phyloP scores from a whole-genome alignment of 1,139 yeast genomes.

The Diutina ranongensis region DNA sequence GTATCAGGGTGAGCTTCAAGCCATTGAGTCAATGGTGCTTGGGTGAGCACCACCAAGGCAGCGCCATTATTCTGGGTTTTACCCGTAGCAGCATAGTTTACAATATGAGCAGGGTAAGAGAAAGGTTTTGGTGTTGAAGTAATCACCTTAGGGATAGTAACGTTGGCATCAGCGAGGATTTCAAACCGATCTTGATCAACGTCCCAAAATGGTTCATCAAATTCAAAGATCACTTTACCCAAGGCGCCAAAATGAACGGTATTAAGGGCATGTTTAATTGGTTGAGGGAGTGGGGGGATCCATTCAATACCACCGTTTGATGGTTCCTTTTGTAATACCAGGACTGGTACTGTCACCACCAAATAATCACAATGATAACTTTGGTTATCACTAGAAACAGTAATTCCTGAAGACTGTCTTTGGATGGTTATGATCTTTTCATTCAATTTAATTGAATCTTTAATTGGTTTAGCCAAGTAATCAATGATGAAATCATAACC shows the following conservation, averaged over 20 bases:
- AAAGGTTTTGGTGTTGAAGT: slow-evolving; percentile 16
- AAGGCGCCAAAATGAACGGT: slow-evolving; percentile 56
- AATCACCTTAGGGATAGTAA: slow-evolving; percentile 7
- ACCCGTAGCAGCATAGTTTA: slow-evolving; percentile 20
- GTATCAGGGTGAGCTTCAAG: slow-evolving; percentile 24
- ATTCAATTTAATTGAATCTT: neutral
- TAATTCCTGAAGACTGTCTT: slow-evolving; percentile 30
- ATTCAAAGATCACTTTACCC: slow-evolving; percentile 72
- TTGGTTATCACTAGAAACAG: slow-evolving; percentile 14
- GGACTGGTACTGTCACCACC: slow-evolving; percentile 69
- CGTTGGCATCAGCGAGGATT: slow-evolving; percentile 24
- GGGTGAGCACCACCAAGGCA: slow-evolving; percentile 51
- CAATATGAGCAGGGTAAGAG: slow-evolving; percentile 19
- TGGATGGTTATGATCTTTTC: neutral
- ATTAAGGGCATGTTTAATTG: slow-evolving; percentile 31
- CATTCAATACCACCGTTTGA: slow-evolving; percentile 33
- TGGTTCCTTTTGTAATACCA: slow-evolving; percentile 38
- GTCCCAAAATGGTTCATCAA: slow-evolving; percentile 60
- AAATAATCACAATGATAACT: slow-evolving; percentile 34
- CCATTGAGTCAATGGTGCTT: slow-evolving; percentile 54
- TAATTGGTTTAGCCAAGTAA: slow-evolving; percentile 19
- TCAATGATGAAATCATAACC: slow-evolving; percentile 46
- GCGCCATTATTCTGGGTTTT: slow-evolving; percentile 15
- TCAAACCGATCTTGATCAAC: slow-evolving; percentile 38
- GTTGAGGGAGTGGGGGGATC: slow-evolving; percentile 44